Evolutionary conservation across 768 basidiomycete genomes (phyloP).

Genomic region (Phanerochaete sordida): DNA sequence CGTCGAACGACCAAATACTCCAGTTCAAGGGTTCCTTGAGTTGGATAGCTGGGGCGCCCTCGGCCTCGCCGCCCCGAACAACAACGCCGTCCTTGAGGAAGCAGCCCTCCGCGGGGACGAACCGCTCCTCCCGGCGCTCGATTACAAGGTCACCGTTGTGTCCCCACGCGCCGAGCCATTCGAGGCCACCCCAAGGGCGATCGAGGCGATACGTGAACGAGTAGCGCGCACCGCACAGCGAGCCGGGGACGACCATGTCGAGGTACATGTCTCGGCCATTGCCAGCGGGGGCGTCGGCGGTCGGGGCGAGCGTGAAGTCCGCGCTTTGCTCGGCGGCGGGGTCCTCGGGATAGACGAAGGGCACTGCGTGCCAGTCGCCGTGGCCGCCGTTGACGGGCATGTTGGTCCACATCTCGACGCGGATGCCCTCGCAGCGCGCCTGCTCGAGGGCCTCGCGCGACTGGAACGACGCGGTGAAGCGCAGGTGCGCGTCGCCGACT

Average conservation of each 20-base stretch:
- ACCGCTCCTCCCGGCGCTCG: conserved; percentile 13
- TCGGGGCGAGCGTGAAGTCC: conserved; percentile 6
- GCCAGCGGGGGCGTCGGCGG: background rate
- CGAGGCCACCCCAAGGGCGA: conserved; percentile 18
- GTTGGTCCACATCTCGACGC: conserved; percentile 29
- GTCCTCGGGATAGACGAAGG: conserved; percentile 13
- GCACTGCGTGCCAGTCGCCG: conserved; percentile 24
- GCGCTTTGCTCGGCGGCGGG: background rate
- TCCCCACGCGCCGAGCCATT: conserved; percentile 24
- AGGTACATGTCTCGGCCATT: conserved; percentile 14
- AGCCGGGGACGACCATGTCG: conserved; percentile 7
- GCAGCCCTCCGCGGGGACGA: conserved; percentile 17
- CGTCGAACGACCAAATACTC: conserved; percentile 16
- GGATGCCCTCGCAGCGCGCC: conserved; percentile 17
- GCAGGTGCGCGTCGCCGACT: conserved; percentile 9
- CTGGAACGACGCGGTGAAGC: conserved; percentile 23
- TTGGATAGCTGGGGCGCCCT: conserved; percentile 7
- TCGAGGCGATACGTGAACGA: conserved; percentile 28
- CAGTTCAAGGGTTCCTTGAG: conserved; percentile 15
- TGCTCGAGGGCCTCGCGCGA: conserved; percentile 17
- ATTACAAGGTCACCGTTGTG: conserved; percentile 21
- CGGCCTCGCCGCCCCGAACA: background rate
- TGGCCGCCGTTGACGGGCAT: conserved; percentile 18
- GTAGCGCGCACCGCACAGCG: conserved; percentile 9
- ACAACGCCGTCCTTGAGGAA: conserved; percentile 10